phyloP scores from a whole-genome alignment of 306 rosid species.

The Astragalus glycyphyllos region DNA sequence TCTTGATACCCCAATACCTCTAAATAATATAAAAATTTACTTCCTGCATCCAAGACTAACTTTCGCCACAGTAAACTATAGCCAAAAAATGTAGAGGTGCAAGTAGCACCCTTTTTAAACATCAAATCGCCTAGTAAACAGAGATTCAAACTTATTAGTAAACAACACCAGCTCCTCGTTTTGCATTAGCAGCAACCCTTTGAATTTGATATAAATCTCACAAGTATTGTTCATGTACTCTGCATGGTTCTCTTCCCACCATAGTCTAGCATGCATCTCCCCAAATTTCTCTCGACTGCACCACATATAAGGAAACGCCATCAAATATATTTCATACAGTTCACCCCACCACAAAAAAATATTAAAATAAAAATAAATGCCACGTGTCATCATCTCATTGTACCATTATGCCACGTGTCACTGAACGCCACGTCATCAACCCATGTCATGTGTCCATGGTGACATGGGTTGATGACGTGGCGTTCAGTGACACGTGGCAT shows the following conservation, averaged over 20 bases:
- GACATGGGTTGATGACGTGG: no score
- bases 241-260: constrained; percentile 99
- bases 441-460: no score
- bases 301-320: constrained; percentile 33
- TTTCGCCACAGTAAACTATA: constrained; percentile 1
- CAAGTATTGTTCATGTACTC: constrained; percentile 94
- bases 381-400: no score
- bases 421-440: no score
- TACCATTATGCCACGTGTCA: no score
- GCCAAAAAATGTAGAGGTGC: constrained; percentile 52
- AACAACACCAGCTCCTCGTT: constrained; percentile 54
- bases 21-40: constrained; percentile 45
- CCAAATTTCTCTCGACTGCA: constrained; percentile 96
- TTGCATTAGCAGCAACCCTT: constrained; percentile 39
- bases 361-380: no score
- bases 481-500: no score
- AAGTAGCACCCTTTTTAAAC: constrained; percentile 49
- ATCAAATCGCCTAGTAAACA: constrained; percentile 50
- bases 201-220: constrained; percentile 41
- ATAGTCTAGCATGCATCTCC: constrained; percentile 92
- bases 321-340: constrained; percentile 31
- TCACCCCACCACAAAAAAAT: constrained; percentile 25
- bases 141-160: constrained; percentile 44
- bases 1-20: constrained; percentile 21
- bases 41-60: constrained; percentile 50